Conservation (phyloP, 202 grass and related monocot genomes). For the Carex sylvatica region DNA sequence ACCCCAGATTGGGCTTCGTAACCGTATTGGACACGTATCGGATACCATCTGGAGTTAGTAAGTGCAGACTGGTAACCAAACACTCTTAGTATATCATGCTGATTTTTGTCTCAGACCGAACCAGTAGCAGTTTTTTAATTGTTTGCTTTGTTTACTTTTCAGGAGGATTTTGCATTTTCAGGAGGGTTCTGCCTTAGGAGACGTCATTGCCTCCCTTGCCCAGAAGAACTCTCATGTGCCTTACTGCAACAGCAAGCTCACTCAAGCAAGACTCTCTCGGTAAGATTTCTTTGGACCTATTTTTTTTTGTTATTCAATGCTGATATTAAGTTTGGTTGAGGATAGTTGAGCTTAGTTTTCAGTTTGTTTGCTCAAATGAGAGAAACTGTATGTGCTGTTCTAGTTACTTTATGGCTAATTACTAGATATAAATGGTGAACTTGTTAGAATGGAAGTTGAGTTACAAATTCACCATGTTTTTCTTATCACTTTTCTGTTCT, state of each 20-base stretch:
- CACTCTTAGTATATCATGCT: not conserved
- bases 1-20: too few species aligned
- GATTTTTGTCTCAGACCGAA: not conserved
- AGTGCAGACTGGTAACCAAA: not conserved
- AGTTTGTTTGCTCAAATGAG: not conserved
- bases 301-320: not conserved
- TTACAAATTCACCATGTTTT: not conserved
- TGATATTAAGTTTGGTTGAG: not conserved
- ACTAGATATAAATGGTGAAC: not conserved
- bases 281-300: slow-evolving; percentile 34
- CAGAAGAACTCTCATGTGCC: slow-evolving; percentile 89
- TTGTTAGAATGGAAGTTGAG: not conserved
- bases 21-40: too few species aligned
- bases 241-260: slow-evolving; percentile 96
- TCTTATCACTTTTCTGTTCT: too few species aligned
- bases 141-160: slow-evolving; percentile 29
- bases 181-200: slow-evolving; percentile 87
- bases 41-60: not conserved
- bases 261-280: slow-evolving; percentile 94
- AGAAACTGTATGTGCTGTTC: not conserved
- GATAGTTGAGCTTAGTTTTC: not conserved
- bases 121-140: not conserved
- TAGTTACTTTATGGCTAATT: not conserved
- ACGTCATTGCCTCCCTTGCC: slow-evolving; percentile 83
- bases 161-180: slow-evolving; percentile 84